Conservation (phyloP, 1,284 basidiomycete genomes). For the Moesziomyces sp. region DNA sequence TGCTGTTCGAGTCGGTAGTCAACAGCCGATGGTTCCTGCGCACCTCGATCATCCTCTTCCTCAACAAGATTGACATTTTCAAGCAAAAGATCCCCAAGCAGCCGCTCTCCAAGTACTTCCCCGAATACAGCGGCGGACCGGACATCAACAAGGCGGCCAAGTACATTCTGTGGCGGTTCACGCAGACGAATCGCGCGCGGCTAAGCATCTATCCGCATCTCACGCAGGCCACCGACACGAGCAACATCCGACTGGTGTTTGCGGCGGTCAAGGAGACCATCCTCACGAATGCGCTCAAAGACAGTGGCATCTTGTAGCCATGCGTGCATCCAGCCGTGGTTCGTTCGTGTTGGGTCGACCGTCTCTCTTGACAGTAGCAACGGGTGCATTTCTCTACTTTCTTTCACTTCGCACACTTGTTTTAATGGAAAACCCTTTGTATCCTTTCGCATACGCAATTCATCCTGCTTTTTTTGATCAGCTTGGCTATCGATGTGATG, state of each 20-base stretch:
- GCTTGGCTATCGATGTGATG: background rate
- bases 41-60: constrained; percentile 81
- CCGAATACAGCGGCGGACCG: constrained; percentile 87
- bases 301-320: constrained; percentile 47
- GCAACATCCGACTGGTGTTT: constrained; percentile 85
- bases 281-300: constrained; percentile 52
- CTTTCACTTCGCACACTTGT: constrained; percentile 30
- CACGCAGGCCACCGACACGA: constrained; percentile 74
- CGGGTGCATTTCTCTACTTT: background rate
- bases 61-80: constrained; percentile 97
- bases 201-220: constrained; percentile 68
- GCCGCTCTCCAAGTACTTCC: constrained; percentile 88
- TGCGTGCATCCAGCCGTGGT: background rate
- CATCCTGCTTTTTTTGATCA: background rate
- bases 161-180: constrained; percentile 96
- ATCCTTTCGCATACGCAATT: constrained; percentile 15
- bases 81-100: constrained; percentile 82
- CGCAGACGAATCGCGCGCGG: constrained; percentile 82
- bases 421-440: constrained; percentile 35
- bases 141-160: constrained; percentile 98
- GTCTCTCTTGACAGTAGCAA: background rate
- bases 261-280: constrained; percentile 90
- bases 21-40: constrained; percentile 89
- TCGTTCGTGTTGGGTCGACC: background rate
- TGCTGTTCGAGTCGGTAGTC: constrained; percentile 94